These are phyloP conservation scores for Caloboletus inedulis DNA, from an alignment of 1,284 basidiomycete genomes.

Conservation along the genomic window DNA sequence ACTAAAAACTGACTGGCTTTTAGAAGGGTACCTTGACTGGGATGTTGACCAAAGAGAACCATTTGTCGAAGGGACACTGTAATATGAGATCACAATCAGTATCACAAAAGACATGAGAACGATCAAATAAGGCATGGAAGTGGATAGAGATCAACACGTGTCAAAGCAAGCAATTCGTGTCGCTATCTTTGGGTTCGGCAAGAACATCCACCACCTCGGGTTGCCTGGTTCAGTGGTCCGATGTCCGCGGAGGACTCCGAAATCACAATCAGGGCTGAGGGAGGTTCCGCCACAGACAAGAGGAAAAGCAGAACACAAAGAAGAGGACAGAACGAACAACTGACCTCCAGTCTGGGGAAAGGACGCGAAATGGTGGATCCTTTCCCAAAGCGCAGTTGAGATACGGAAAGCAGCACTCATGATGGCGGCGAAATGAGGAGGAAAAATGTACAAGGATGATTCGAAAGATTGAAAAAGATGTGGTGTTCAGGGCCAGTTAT, in stretches of 20 bases:
- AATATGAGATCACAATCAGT: conserved; percentile 1
- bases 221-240: neutral
- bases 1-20: conserved; percentile 29
- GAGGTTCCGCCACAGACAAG: neutral
- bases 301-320: neutral
- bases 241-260: conserved; percentile 4
- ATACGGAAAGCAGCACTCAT: conserved; percentile 57
- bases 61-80: conserved; percentile 29
- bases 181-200: neutral
- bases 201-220: neutral
- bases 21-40: conserved; percentile 29
- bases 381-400: conserved; percentile 80
- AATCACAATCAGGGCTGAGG: neutral
- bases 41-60: conserved; percentile 31
- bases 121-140: neutral
- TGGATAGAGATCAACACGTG: neutral
- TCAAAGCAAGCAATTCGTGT: neutral
- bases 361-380: conserved; percentile 89
- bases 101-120: neutral
- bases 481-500: conserved; percentile 11
- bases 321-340: conserved; percentile 71
- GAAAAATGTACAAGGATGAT: neutral
- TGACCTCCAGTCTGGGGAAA: conserved; percentile 89
- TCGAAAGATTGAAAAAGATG: neutral
- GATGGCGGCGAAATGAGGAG: neutral